phyloP scores from a whole-genome alignment of 2,329 filamentous ascomycete genomes.

The Penicillium sp. region DNA sequence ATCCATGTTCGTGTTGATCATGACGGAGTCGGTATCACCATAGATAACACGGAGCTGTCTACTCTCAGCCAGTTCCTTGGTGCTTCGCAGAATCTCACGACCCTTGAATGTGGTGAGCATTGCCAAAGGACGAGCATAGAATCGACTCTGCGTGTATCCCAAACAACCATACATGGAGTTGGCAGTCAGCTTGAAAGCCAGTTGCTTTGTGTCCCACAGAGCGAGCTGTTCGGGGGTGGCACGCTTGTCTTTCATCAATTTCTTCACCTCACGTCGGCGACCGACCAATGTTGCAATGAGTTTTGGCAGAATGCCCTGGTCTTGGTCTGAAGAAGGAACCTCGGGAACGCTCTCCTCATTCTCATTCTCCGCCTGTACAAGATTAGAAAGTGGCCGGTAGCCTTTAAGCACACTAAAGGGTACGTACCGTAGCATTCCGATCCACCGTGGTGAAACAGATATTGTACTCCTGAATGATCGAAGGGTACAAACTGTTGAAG shows the following conservation, averaged over 20 bases:
- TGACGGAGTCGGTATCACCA: constrained; percentile 98
- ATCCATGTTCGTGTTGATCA: constrained; percentile 99
- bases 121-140: constrained; percentile 92
- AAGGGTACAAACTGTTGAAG: constrained; percentile 98
- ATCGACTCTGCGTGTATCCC: constrained; percentile 94
- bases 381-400: constrained; percentile 3
- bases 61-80: constrained; percentile 91
- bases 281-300: constrained; percentile 91
- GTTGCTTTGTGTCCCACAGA: constrained; percentile 97
- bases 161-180: constrained; percentile 99
- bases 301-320: constrained; percentile 81
- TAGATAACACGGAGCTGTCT: constrained; percentile 94
- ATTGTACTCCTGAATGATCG: constrained; percentile 98
- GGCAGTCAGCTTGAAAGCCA: constrained; percentile 93
- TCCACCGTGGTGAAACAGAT: constrained; percentile 99
- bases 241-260: constrained; percentile 90
- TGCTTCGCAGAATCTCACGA: constrained; percentile 93
- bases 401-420: background rate
- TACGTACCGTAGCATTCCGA: constrained; percentile 66
- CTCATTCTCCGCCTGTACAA: constrained; percentile 55
- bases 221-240: constrained; percentile 84
- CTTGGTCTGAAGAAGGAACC: constrained; percentile 70
- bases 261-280: constrained; percentile 88
- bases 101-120: constrained; percentile 97
- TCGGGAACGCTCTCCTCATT: constrained; percentile 89